Conservation (phyloP, 139 green algal genomes). For the Haematococcus lacustris region DNA sequence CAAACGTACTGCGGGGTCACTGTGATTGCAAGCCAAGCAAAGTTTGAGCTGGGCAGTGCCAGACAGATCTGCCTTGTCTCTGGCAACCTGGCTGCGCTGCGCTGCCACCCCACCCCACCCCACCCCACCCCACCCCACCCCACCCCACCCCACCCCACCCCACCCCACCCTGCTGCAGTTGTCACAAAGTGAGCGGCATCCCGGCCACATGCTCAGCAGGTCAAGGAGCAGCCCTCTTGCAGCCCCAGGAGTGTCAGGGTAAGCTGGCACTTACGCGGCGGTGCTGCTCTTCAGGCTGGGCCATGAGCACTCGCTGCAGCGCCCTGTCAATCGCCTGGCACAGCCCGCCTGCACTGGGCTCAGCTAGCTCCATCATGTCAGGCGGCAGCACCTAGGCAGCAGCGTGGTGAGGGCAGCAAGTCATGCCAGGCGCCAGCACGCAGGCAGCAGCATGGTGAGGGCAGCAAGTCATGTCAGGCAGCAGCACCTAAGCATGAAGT, state of each 20-base stretch:
- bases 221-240: neutral
- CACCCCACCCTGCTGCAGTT: neutral
- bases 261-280: conserved; percentile 23
- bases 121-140: neutral
- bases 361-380: conserved; percentile 79
- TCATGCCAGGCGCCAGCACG: neutral
- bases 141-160: neutral
- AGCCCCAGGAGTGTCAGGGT: neutral
- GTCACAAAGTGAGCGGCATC: neutral
- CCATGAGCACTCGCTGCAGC: conserved; percentile 15
- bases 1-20: no score
- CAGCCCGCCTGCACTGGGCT: conserved; percentile 60
- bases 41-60: no score
- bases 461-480: neutral
- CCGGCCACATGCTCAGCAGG: neutral
- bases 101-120: neutral
- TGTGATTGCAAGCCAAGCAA: no score
- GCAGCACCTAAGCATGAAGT: neutral
- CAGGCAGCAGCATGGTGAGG: neutral
- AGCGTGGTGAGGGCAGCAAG: no score
- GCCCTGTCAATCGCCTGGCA: conserved; percentile 41
- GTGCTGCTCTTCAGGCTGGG: conserved; percentile 47
- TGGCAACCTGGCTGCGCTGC: neutral
- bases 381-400: conserved; percentile 70
- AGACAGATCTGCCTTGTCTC: no score